Conservation (phyloP, 2,329 filamentous ascomycete species). For the Beauveria scarabaeidicola region DNA sequence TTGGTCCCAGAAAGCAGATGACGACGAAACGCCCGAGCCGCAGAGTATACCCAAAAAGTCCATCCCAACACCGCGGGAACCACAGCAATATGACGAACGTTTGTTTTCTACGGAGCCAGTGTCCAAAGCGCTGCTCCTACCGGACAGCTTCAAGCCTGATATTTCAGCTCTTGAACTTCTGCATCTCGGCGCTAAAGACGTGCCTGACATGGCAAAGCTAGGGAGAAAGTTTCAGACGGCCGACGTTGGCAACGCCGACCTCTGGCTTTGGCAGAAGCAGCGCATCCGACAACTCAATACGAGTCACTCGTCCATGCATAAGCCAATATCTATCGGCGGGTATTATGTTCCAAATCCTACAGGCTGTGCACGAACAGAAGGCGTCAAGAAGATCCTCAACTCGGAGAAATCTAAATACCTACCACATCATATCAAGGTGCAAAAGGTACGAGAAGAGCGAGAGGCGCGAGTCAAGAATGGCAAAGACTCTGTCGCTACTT, state of each 20-base stretch:
- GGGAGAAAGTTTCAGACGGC: conserved; percentile 37
- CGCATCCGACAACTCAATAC: conserved; percentile 49
- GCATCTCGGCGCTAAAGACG: conserved; percentile 35
- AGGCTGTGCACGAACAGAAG: conserved; percentile 84
- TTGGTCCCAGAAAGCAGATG: conserved; percentile 46
- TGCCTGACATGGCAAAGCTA: conserved; percentile 41
- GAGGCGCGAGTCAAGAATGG: conserved; percentile 65
- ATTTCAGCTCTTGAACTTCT: conserved; percentile 37
- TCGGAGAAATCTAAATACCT: conserved; percentile 97
- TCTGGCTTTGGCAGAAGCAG: conserved; percentile 51
- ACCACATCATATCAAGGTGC: conserved; percentile 93
- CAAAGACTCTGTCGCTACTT: conserved; percentile 55
- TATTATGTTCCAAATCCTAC: conserved; percentile 80
- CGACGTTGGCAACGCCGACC: conserved; percentile 40
- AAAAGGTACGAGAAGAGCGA: conserved; percentile 84
- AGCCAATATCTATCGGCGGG: conserved; percentile 43
- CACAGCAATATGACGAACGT: conserved; percentile 37
- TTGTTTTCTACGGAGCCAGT: conserved; percentile 42
- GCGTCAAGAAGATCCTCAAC: conserved; percentile 90
- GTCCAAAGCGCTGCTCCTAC: conserved; percentile 35
- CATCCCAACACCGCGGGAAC: background rate
- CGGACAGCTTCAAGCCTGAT: conserved; percentile 37
- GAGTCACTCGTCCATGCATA: conserved; percentile 18
- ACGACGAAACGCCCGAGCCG: conserved; percentile 17
- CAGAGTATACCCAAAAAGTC: conserved; percentile 21